phyloP scores from a whole-genome alignment of 306 rosid genomes.

The Rosa persica region DNA sequence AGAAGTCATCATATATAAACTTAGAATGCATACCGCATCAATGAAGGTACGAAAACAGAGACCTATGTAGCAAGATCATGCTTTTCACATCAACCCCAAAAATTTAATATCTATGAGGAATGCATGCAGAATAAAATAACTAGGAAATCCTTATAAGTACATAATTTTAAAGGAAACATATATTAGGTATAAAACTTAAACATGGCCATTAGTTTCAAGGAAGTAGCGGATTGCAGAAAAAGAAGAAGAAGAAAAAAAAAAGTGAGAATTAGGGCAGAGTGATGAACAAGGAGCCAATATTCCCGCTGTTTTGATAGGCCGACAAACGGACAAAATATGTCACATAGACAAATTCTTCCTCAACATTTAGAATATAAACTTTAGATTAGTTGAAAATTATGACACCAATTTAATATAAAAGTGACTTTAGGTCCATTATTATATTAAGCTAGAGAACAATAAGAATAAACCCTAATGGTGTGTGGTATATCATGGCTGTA shows the following conservation, averaged over 20 bases:
- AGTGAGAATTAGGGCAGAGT: background rate
- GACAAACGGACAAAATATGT: slow-evolving; percentile 78
- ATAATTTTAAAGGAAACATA: background rate
- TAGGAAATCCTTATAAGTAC: background rate
- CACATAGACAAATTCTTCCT: slow-evolving; percentile 54
- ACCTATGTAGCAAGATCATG: slow-evolving; percentile 36
- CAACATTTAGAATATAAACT: slow-evolving; percentile 16
- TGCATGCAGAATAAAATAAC: slow-evolving; percentile 20
- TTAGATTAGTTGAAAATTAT: slow-evolving; percentile 34
- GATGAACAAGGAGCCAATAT: slow-evolving; percentile 58
- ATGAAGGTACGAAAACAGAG: slow-evolving; percentile 9
- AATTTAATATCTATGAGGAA: slow-evolving; percentile 1
- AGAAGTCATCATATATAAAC: no score
- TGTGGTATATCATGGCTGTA: slow-evolving; percentile 36
- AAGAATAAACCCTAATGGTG: slow-evolving; percentile 7
- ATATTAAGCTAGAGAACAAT: background rate
- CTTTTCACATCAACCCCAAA: slow-evolving; percentile 20
- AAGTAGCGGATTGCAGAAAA: background rate
- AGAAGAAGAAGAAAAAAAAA: slow-evolving; percentile 2
- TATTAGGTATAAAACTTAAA: slow-evolving; percentile 10
- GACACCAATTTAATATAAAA: slow-evolving; percentile 17
- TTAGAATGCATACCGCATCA: no score
- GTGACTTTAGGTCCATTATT: background rate
- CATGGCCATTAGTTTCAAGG: background rate
- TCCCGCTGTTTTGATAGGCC: slow-evolving; percentile 78